Base-by-base conservation (phyloP, 768 basidiomycete genomes). In the Psilocybe sp. region DNA sequence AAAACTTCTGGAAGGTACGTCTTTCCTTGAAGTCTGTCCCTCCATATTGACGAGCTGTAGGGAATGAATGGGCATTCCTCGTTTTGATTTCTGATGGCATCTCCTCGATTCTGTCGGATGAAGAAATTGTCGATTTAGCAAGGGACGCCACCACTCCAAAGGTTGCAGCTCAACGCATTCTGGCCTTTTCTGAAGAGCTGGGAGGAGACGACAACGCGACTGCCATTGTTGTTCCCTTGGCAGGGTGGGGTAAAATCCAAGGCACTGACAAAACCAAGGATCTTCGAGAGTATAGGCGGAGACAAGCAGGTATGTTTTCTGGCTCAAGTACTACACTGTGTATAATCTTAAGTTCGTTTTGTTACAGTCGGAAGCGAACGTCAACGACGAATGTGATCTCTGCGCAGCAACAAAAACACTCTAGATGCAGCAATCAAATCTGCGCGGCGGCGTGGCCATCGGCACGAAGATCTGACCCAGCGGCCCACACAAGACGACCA, bases 41-140 rank as follows among this genome's bases (percentile, higher is more conserved):
- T 13, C 13, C 39, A 20, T 5, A 18, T 15, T 37, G 15, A n/a
- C 7, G 8, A 23, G 7, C 13, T 49, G 9, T 58, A 94, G 95
- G 91, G 45, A 65, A 73, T 8, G 84, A 91, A 46, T 94, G 91
- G 82, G 86, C 94, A 0, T 96, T 87, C 64, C 76, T 95, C 58
- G 79, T 94, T 23, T 75, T 96, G 12, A 75, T 95, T n/a, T 95
- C 94, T 9, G 97, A 99, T 65, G 97, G 97, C 5, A 79, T 98
- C 43, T 90, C 93, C 1, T 92, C 91, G 33, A 79, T 90, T 40
- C 77, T 97, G 38, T 94, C 94, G 0, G 94, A 98, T 64, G 89
- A 91, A 53, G 97, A 99, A 69, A 87, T 99, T 52, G 83, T 91
- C 31, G 97, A 98, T 65, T 82, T 99, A 39, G 87, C 85, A 5